Evolutionary conservation across 768 basidiomycete species (phyloP).

Genomic region (Kwoniella dejecticola): DNA sequence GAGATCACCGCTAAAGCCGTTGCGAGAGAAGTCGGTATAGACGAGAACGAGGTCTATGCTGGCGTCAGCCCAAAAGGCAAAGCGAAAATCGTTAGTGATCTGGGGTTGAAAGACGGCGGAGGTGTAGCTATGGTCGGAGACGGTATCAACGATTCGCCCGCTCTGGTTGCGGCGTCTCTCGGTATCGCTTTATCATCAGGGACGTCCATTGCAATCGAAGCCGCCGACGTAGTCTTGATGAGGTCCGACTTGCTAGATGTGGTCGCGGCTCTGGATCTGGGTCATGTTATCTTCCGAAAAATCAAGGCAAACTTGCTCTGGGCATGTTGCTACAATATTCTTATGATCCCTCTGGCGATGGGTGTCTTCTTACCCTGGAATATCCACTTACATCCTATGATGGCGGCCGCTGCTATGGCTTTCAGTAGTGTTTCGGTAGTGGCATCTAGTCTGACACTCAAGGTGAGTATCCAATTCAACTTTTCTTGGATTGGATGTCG

Average conservation of each 20-base stretch:
- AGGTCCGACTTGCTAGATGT: constrained; percentile 95
- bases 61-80: constrained; percentile 96
- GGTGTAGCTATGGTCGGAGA: constrained; percentile 97
- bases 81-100: constrained; percentile 75
- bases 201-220: constrained; percentile 95
- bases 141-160: constrained; percentile 98
- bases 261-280: constrained; percentile 91
- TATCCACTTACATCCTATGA: constrained; percentile 93
- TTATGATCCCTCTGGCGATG: constrained; percentile 97
- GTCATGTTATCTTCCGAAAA: constrained; percentile 80
- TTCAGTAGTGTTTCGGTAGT: constrained; percentile 96
- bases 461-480: constrained; percentile 57
- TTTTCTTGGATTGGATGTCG: too few species aligned
- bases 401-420: constrained; percentile 98
- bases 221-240: constrained; percentile 97
- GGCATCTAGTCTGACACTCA: constrained; percentile 79
- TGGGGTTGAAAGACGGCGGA: constrained; percentile 70
- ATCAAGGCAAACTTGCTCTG: constrained; percentile 92
- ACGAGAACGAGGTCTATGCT: constrained; percentile 79
- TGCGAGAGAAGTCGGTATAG: constrained; percentile 86
- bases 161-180: constrained; percentile 90
- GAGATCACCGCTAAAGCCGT: constrained; percentile 81
- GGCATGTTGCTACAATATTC: constrained; percentile 91
- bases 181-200: constrained; percentile 96
- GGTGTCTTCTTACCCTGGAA: constrained; percentile 90